These are phyloP conservation scores for Penicillium sp. DNA, from an alignment of 2,329 filamentous ascomycete genomes.

Conservation along the genomic window DNA sequence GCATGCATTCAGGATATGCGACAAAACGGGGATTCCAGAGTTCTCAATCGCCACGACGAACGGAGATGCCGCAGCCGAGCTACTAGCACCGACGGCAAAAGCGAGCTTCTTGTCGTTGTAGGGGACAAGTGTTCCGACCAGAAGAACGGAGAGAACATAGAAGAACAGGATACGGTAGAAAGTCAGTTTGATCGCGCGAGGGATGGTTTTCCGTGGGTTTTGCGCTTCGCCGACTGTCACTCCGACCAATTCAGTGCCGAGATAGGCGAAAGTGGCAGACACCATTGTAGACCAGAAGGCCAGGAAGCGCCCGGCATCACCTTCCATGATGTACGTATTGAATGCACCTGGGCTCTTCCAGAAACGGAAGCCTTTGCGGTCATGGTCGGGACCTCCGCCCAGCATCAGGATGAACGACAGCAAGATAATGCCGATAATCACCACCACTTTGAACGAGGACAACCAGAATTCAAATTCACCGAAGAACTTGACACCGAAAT, in stretches of 20 bases:
- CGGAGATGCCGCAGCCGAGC: slow-evolving; percentile 67
- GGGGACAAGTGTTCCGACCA: slow-evolving; percentile 76
- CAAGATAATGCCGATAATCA: slow-evolving; percentile 69
- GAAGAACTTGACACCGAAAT: slow-evolving; percentile 71
- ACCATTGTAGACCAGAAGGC: slow-evolving; percentile 73
- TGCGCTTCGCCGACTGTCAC: slow-evolving; percentile 79
- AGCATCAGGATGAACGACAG: slow-evolving; percentile 66
- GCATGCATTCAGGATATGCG: slow-evolving; percentile 72
- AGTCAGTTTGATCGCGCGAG: slow-evolving; percentile 76
- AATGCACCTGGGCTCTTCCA: slow-evolving; percentile 68
- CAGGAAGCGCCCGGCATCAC: slow-evolving; percentile 59
- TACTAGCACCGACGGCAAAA: slow-evolving; percentile 52
- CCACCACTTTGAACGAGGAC: slow-evolving; percentile 69
- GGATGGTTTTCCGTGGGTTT: slow-evolving; percentile 77
- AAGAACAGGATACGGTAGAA: slow-evolving; percentile 84
- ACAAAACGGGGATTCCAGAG: slow-evolving; percentile 65
- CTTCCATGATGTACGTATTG: slow-evolving; percentile 51
- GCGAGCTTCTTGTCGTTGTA: slow-evolving; percentile 67
- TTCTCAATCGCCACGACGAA: slow-evolving; percentile 75
- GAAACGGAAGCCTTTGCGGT: slow-evolving; percentile 68
- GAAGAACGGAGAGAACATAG: slow-evolving; percentile 73
- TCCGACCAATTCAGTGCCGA: slow-evolving; percentile 76
- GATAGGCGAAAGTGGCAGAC: slow-evolving; percentile 77
- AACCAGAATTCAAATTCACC: slow-evolving; percentile 68
- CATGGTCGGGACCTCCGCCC: slow-evolving; percentile 67